phyloP scores from a whole-genome alignment of 805 yeast genomes.

The Torulaspora franciscae region DNA sequence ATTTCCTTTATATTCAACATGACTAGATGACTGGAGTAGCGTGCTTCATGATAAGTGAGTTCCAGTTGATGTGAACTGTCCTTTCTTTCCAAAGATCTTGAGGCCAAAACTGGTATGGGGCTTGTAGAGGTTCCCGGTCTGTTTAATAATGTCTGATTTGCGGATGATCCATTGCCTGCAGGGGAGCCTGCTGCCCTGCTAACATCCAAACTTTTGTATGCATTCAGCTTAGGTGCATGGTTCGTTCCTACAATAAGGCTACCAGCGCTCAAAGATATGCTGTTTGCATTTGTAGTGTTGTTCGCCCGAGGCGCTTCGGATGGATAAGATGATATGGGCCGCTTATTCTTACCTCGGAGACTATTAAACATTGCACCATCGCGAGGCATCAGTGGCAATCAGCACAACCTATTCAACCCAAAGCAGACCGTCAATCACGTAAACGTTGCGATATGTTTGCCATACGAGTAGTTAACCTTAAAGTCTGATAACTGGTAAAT shows the following conservation, averaged over 20 bases:
- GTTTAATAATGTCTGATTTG: not conserved
- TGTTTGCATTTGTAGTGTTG: slow-evolving; percentile 25
- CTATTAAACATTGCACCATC: slow-evolving; percentile 20
- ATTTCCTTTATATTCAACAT: slow-evolving; percentile 54
- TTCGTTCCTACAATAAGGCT: slow-evolving; percentile 25
- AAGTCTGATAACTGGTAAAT: not conserved
- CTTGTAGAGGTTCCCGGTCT: not conserved
- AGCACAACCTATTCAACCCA: too few relatives aligned
- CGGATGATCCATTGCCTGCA: not conserved
- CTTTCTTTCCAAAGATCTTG: slow-evolving; percentile 1
- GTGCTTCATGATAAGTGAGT: slow-evolving; percentile 55
- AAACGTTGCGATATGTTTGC: too few relatives aligned
- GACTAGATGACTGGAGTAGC: slow-evolving; percentile 55
- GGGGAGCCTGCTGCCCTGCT: slow-evolving; percentile 8
- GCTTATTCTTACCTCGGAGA: slow-evolving; percentile 18
- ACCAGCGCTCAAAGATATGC: slow-evolving; percentile 27
- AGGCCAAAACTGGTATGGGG: not conserved
- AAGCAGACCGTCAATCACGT: too few relatives aligned
- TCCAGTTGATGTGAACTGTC: slow-evolving; percentile 22
- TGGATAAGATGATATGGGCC: slow-evolving; percentile 8
- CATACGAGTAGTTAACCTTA: not conserved
- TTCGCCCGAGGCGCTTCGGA: slow-evolving; percentile 14
- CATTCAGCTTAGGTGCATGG: slow-evolving; percentile 7
- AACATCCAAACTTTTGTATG: not conserved
- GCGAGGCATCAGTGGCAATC: slow-evolving; percentile 9